Evolutionary conservation across 192 early-diverging fungal species (phyloP), one percentile per base, ranked within the genome.

Genomic region (Jimgerdemannia lactiflua): DNA sequence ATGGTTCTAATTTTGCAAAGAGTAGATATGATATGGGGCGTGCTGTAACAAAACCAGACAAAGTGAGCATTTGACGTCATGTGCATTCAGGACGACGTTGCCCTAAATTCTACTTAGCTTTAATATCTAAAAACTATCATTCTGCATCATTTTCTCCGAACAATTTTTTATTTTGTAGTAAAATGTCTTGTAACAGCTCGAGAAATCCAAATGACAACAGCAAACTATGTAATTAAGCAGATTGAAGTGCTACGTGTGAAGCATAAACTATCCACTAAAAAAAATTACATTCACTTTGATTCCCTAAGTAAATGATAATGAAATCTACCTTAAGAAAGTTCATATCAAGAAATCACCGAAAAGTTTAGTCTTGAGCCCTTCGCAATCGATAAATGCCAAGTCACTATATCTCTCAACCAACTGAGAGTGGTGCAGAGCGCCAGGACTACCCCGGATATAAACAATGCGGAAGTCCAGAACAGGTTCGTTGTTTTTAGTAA

Each of bases 351-450:
- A 59, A 59, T 59, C 49, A 59, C 49, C 49, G 49, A 59, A 59
- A 59, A 59, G 49, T 59, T 10, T 59, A 59, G 49, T 59, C 49
- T 59, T 59, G 49, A 59, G 49, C 49, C 2, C 49, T 59, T 59
- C 49, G 49, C 2, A 59, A 59, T 59, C 14, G 49, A 59, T 2
- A 59, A 59, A 59, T 59, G 6, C 8, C 2, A 59, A 0, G 49
- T 59, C 49, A 0, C 49, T 0, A 59, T 59, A 73, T 11, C 65
- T 74, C 11, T 69, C 72, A 43, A 76, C 75, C 39, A 70, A 70
- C 0, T 67, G 64, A 41, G 6, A 42, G 18, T 80, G 79, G 4
- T 42, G 0, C 44, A 75, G 79, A n/a, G 59, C 59, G 42, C 79
- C 79, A 41, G 2, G 39, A 59, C 2, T 59, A 2, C 67, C 67